These are phyloP conservation scores for Cordyceps fumosorosea DNA, from an alignment of 2,329 filamentous ascomycete species.

Conservation along the genomic window DNA sequence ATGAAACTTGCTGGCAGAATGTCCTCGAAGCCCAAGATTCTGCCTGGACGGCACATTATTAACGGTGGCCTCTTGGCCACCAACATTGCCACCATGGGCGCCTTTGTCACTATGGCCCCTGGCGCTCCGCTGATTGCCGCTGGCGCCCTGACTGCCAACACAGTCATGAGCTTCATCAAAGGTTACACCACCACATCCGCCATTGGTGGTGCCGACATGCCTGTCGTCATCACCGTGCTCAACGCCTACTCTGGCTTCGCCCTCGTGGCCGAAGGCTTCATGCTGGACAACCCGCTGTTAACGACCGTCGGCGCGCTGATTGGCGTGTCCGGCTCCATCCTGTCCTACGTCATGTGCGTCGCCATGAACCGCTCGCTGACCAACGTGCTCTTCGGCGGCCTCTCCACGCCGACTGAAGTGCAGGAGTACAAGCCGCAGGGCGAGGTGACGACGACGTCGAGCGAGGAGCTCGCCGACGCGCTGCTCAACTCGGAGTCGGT, in stretches of 20 bases:
- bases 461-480: constrained; percentile 75
- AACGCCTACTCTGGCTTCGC: constrained; percentile 91
- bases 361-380: constrained; percentile 89
- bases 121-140: constrained; percentile 74
- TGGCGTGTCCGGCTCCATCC: constrained; percentile 79
- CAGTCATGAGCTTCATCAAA: constrained; percentile 73
- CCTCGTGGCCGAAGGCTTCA: constrained; percentile 82
- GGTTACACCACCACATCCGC: constrained; percentile 83
- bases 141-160: constrained; percentile 68
- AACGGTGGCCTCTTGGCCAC: constrained; percentile 68
- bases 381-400: constrained; percentile 80
- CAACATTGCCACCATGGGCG: constrained; percentile 77
- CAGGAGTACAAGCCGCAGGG: constrained; percentile 71
- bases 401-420: constrained; percentile 43
- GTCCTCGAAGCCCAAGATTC: constrained; percentile 65
- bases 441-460: constrained; percentile 66
- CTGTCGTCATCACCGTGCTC: constrained; percentile 81
- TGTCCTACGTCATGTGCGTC: constrained; percentile 81
- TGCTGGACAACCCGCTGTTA: constrained; percentile 80
- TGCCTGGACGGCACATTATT: constrained; percentile 69
- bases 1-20: constrained; percentile 78
- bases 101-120: constrained; percentile 75
- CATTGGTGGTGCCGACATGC: constrained; percentile 93
- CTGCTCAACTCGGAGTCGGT: constrained; percentile 73
- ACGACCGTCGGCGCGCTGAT: constrained; percentile 83